Conservation (phyloP, 306 rosid species). For the Prunus fruticosa region DNA sequence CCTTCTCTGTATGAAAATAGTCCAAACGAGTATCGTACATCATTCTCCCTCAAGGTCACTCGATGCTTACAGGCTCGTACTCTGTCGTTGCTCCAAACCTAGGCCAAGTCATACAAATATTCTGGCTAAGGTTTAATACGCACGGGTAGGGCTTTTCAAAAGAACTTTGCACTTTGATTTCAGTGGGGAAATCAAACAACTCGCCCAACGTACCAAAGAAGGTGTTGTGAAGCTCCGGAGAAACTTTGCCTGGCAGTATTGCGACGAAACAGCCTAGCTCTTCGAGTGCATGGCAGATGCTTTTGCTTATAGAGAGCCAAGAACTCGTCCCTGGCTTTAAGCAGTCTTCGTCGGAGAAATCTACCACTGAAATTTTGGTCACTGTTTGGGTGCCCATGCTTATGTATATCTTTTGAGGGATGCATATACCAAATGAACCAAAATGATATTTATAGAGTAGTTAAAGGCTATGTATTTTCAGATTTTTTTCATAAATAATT, state of each 20-base stretch:
- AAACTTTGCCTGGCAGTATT: neutral
- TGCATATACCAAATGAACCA: neutral
- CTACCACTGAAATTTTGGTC: neutral
- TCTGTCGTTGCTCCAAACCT: slow-evolving; percentile 39
- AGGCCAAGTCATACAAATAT: neutral
- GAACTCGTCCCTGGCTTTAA: slow-evolving; percentile 11
- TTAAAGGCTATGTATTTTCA: neutral
- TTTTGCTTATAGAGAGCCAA: slow-evolving; percentile 14
- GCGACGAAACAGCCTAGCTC: slow-evolving; percentile 36
- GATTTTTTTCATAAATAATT: neutral
- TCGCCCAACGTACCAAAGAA: slow-evolving; percentile 7
- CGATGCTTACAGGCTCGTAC: slow-evolving; percentile 19
- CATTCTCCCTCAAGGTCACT: slow-evolving; percentile 1
- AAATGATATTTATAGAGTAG: neutral
- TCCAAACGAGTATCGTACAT: slow-evolving; percentile 13
- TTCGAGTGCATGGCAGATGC: slow-evolving; percentile 29
- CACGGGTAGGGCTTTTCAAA: slow-evolving; percentile 25
- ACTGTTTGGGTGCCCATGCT: neutral
- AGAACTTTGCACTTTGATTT: slow-evolving; percentile 13
- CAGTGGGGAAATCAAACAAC: slow-evolving; percentile 30
- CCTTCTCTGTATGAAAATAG: slow-evolving; percentile 2
- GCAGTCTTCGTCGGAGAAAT: slow-evolving; percentile 15
- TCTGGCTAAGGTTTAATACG: too few species aligned
- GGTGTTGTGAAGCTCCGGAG: slow-evolving; percentile 6
- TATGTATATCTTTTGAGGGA: neutral